Evolutionary conservation across 257 asterid species (phyloP).

Genomic region (Solanum tacnaense): DNA sequence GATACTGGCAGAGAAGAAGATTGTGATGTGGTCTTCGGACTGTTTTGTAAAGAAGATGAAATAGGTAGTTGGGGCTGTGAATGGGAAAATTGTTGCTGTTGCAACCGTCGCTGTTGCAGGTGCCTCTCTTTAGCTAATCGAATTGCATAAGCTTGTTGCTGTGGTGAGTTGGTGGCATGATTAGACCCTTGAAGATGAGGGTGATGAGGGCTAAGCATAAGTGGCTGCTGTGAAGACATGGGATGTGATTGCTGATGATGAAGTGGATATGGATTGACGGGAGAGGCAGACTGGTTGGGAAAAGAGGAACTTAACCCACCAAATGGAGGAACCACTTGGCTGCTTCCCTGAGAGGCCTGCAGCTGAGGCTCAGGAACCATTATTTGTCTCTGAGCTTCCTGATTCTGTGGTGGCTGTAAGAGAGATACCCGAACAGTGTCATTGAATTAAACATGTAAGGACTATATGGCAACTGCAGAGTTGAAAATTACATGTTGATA

Average conservation of each 20-base stretch:
- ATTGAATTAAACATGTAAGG: not conserved
- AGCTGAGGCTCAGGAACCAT: slow-evolving; percentile 54
- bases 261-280: slow-evolving; percentile 27
- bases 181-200: slow-evolving; percentile 58
- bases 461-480: not conserved
- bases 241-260: slow-evolving; percentile 36
- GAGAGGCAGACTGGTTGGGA: slow-evolving; percentile 30
- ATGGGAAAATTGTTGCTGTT: slow-evolving; percentile 45
- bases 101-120: slow-evolving; percentile 42
- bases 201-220: slow-evolving; percentile 20
- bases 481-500: not conserved
- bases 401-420: slow-evolving; percentile 53
- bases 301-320: slow-evolving; percentile 23
- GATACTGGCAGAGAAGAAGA: slow-evolving; percentile 38
- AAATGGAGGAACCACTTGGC: slow-evolving; percentile 26
- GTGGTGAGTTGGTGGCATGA: slow-evolving; percentile 53
- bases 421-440: not conserved
- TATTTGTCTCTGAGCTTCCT: slow-evolving; percentile 62
- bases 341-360: slow-evolving; percentile 37
- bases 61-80: slow-evolving; percentile 55
- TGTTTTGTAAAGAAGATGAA: slow-evolving; percentile 53
- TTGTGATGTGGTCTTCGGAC: slow-evolving; percentile 43
- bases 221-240: slow-evolving; percentile 27
- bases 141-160: slow-evolving; percentile 66
- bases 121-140: slow-evolving; percentile 82